Base-by-base conservation (phyloP, 331 rosid species). In the Rosa hybrid region DNA sequence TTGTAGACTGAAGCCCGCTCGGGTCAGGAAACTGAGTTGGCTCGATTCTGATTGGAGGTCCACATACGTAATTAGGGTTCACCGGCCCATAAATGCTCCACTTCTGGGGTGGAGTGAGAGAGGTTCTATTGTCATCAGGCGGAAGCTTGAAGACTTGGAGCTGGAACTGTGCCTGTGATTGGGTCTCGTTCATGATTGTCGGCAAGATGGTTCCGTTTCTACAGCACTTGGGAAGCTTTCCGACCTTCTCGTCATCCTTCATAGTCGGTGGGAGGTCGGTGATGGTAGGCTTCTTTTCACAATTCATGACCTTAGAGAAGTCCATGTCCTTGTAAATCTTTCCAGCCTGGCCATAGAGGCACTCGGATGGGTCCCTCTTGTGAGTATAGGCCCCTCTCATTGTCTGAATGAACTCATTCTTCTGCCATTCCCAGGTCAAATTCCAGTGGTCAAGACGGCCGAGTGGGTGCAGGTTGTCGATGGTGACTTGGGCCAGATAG, bases 371-470 rank as follows among this genome's bases (percentile, higher is more conserved):
- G 77, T 93, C 96, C 69, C 51, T 86, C 4, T 54, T 76, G 80
- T 77, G 91, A 27, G 99, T 81, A 46, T 76, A 96, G 0, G 93
- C 97, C 6, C 99, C 98, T 88, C 92, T 92, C 83, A 90, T 81
- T 77, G 72, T 65, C 78, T 68, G 75, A 18, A 96, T 96, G 89
- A 96, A 93, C 82, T 96, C 99, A 8, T 96, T 98, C 0, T 70
- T 75, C 80, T 77, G 88, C 99, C 99, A 95, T 56, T 95, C 98
- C 94, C 96, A 95, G 10, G 98, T 88, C 3, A 95, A 9, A 82
- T 96, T 96, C 98, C 99, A 93, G 45, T 91, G 97, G 56, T 96
- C 99, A 0, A 96, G 93, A 17, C 99, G 94, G 4, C 98, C 97
- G 0, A 96, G 53, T 0, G 97, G 93, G 81, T 93, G 89, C 60